Base-by-base conservation (phyloP, 345 rosid genomes). In the Pugionium dolabratum region DNA sequence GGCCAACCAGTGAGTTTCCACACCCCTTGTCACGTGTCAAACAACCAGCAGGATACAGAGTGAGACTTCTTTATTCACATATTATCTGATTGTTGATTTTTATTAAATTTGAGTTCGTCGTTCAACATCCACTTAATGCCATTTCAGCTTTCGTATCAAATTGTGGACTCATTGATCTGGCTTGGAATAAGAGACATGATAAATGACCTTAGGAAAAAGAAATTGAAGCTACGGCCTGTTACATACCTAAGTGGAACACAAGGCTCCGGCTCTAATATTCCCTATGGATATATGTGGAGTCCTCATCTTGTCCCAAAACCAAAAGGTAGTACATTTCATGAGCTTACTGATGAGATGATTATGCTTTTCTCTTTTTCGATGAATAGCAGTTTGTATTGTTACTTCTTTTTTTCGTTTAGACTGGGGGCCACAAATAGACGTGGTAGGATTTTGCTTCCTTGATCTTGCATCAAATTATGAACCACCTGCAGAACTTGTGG, bases 1-100 rank as follows among this genome's bases (percentile, higher is more conserved):
- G 99, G 81, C 96, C 99, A 67, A 94, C 95, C 6, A 84, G 90
- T 76, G 99, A 91, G 76, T 94, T 94, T 79, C 96, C 99, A 18
- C 99, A 94, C 80, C 99, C 99, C 32, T 81, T 94, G 85, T 94
- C 99, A 69, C 97, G 91, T 64, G 99, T 94, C 63, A 94, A 91
- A 84, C 99, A 88, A 64, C 75, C 85, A 57, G 97, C 97, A 74
- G 97, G 97, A 73, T 91, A 94, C 83, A 84, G 97, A 69, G 99
- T 94, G 82, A 81, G 86, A 47, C 45, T 51, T 70, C 49, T 65
- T 72, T 62, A 50, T 39, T 66, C 59, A 39, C 53, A 6, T 27
- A 60, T 52, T 8, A 36, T 26, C 48, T 10, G 9, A 37, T 62
- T 70, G 27, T 59, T 35, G 18, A 9, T 46, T 18, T 46, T 32